These are phyloP conservation scores for Metschnikowia kunwiensis DNA, from an alignment of 805 yeast genomes.

Conservation along the genomic window DNA sequence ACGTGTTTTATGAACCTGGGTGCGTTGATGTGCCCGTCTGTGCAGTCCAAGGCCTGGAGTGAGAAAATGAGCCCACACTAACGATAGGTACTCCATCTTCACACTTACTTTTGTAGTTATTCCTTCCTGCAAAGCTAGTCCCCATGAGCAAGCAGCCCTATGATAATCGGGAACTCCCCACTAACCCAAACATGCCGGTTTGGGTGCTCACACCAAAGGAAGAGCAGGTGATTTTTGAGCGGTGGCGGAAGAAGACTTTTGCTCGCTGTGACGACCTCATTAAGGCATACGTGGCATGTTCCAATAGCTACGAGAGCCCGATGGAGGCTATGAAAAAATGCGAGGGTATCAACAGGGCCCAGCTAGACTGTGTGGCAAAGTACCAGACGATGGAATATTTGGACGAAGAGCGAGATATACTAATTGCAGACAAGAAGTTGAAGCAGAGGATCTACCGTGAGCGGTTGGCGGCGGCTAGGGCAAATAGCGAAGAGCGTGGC, in stretches of 20 bases:
- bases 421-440: slow-evolving; percentile 55
- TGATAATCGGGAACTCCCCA: slow-evolving; percentile 37
- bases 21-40: too few species aligned
- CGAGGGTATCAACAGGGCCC: slow-evolving; percentile 50
- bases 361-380: slow-evolving; percentile 60
- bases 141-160: too few species aligned
- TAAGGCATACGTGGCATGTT: slow-evolving; percentile 60
- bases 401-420: slow-evolving; percentile 65
- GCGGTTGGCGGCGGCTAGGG: slow-evolving; percentile 15
- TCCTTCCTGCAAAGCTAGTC: too few species aligned
- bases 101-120: too few species aligned
- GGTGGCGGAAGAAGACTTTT: slow-evolving; percentile 68
- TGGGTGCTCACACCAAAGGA: slow-evolving; percentile 79
- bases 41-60: too few species aligned
- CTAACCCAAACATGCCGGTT: slow-evolving; percentile 53
- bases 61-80: too few species aligned
- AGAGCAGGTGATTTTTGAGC: slow-evolving; percentile 66
- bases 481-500: slow-evolving; percentile 4
- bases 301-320: slow-evolving; percentile 53
- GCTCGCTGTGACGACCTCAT: slow-evolving; percentile 66
- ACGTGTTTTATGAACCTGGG: too few species aligned
- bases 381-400: slow-evolving; percentile 62
- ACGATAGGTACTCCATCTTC: too few species aligned
- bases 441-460: slow-evolving; percentile 25
- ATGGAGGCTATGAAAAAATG: slow-evolving; percentile 67